Evolutionary conservation across 2,329 filamentous ascomycete species (phyloP).

Genomic region (Neopestalotiopsis sp.): DNA sequence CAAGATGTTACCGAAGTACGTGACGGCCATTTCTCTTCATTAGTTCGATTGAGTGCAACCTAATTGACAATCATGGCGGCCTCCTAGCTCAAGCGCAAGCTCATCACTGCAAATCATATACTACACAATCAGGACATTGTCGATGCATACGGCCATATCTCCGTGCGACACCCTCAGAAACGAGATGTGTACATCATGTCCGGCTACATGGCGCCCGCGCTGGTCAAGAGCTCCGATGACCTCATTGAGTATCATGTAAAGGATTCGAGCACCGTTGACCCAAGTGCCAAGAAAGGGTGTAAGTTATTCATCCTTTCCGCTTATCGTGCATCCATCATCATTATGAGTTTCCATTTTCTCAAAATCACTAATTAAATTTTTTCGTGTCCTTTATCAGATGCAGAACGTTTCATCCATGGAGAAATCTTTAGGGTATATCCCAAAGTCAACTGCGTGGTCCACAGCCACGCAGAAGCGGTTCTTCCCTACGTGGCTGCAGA

Average conservation of each 20-base stretch:
- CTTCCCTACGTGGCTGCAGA: constrained; percentile 22
- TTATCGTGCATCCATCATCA: not conserved
- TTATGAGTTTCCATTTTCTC: not conserved
- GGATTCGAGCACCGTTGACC: constrained; percentile 47
- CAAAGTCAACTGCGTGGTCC: constrained; percentile 22
- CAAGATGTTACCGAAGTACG: constrained; percentile 9
- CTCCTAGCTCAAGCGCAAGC: constrained; percentile 10
- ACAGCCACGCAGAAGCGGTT: constrained; percentile 25
- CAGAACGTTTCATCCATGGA: constrained; percentile 27
- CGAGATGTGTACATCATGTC: constrained; percentile 54
- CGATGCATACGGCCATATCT: constrained; percentile 44
- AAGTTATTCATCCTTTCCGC: not conserved
- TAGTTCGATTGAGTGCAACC: too few relatives aligned
- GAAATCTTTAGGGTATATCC: constrained; percentile 27
- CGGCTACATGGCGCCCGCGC: constrained; percentile 50
- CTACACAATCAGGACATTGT: constrained; percentile 14
- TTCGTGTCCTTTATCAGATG: not conserved
- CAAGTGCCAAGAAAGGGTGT: constrained; percentile 43
- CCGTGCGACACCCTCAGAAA: constrained; percentile 53
- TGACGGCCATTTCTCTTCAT: not conserved
- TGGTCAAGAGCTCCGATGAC: constrained; percentile 48
- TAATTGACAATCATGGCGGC: not conserved
- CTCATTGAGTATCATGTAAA: constrained; percentile 52
- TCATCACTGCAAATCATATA: constrained; percentile 18
- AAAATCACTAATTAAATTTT: too few relatives aligned